Base-by-base conservation (phyloP, 768 basidiomycete genomes). In the Hygrocybe coccinea region DNA sequence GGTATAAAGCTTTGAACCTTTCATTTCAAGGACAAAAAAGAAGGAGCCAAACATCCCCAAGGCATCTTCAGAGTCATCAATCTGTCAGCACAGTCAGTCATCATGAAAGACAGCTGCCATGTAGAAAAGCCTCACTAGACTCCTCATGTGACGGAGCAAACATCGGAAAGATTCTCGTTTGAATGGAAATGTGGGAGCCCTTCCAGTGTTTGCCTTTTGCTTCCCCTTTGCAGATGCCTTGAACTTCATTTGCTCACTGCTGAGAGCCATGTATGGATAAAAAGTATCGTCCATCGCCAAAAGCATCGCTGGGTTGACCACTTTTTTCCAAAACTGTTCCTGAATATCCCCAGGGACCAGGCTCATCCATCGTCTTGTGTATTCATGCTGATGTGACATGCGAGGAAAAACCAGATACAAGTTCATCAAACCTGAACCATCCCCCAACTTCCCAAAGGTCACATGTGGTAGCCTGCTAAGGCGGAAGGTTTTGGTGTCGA, bases 1-100 rank as follows among this genome's bases (percentile, higher is more conserved):
- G 3, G 60, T 59, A n/a, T 37, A 34, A 5, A 22, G 12, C 33
- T 64, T 61, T 24, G 29, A 57, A 1, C 63, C 63, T 50, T 61
- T 62, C 5, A 59, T 39, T 35, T 64, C 60, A 9, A 63, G 11
- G 9, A 63, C 63, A 47, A 57, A 61, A 43, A 63, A 64, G 15
- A 52, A 41, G 2, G 63, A 65, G 11, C 62, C 62, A 56, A 61
- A 65, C 2, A 47, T 22, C 6, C 17, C 56, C 11, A 63, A 29
- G 5, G 37, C 38, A 17, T 25, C 47, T 22, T 24, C 29, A 19
- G 14, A 8, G 2, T 54, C 46, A 11, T 41, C 50, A 47, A 50
- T 50, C 55, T 55, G n/a, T 7, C n/a, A 47, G 22, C 22, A 22
- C 5, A 47, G 19, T 25, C 4, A 47, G n/a, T 3, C 24, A 19